These are phyloP conservation scores for Phoma sp. DNA, from an alignment of 2,329 filamentous ascomycete genomes.

Conservation along the genomic window DNA sequence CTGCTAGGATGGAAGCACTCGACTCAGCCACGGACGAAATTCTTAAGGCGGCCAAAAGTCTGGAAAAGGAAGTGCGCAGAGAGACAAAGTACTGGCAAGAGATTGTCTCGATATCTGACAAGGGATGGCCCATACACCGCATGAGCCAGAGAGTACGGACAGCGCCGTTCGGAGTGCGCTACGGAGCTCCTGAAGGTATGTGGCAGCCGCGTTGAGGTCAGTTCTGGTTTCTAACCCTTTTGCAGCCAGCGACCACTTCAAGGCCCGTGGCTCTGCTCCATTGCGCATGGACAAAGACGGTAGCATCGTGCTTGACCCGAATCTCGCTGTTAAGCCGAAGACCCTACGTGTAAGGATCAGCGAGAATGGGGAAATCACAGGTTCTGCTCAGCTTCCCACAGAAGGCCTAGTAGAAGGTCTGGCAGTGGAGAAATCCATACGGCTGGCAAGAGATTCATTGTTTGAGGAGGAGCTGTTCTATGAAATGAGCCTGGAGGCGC, in stretches of 20 bases:
- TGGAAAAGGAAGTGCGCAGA: constrained; percentile 77
- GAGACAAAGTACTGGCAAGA: constrained; percentile 92
- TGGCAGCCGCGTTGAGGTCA: background rate
- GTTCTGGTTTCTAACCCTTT: background rate
- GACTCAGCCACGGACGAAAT: constrained; percentile 76
- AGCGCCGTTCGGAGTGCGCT: constrained; percentile 82
- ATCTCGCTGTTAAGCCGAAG: constrained; percentile 60
- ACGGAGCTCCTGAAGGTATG: constrained; percentile 81
- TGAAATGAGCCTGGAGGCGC: constrained; percentile 83
- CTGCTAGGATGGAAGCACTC: constrained; percentile 80
- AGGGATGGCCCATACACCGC: constrained; percentile 76
- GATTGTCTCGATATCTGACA: constrained; percentile 77
- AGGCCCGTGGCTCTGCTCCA: constrained; percentile 78
- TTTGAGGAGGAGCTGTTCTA: constrained; percentile 89
- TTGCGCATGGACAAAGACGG: constrained; percentile 78
- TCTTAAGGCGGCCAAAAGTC: constrained; percentile 70
- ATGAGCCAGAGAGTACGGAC: constrained; percentile 59
- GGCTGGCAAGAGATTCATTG: constrained; percentile 77
- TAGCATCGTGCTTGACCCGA: constrained; percentile 74
- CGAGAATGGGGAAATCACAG: constrained; percentile 63
- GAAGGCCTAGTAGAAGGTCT: constrained; percentile 52
- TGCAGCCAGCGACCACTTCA: constrained; percentile 61
- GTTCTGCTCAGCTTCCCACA: constrained; percentile 54
- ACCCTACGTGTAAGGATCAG: constrained; percentile 72
- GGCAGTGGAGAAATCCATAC: constrained; percentile 70